phyloP scores from a whole-genome alignment of 306 rosid species.

The Cajanus cajan region DNA sequence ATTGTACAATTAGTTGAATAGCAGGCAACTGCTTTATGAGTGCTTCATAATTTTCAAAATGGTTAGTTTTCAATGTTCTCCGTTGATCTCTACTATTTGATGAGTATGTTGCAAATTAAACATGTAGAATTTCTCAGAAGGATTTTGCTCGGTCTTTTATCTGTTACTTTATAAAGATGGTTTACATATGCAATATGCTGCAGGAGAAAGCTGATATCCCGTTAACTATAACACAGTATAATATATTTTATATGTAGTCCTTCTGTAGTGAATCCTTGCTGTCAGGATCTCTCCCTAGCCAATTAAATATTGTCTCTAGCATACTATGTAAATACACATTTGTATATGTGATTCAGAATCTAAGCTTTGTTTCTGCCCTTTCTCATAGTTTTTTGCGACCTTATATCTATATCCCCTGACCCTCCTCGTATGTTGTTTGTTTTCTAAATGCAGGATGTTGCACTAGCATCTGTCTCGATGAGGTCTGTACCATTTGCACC shows the following conservation, averaged over 20 bases:
- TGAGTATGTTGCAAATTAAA: not conserved
- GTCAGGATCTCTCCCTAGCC: not conserved
- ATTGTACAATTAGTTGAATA: not conserved
- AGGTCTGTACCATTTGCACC: conserved; percentile 89
- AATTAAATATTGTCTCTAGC: not conserved
- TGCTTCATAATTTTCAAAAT: not conserved
- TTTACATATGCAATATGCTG: not conserved
- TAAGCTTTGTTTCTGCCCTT: not conserved
- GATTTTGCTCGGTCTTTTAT: not conserved
- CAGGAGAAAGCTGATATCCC: not conserved
- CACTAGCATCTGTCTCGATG: conserved; percentile 92
- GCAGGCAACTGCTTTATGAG: not conserved
- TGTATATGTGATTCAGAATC: not conserved
- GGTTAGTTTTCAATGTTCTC: not conserved
- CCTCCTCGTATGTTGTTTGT: conserved; percentile 16
- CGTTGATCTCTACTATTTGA: not conserved
- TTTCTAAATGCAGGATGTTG: conserved; percentile 68
- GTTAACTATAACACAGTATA: not conserved
- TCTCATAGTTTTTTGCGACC: not conserved
- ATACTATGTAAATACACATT: not conserved
- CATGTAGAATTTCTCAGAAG: not conserved
- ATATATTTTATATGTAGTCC: not conserved
- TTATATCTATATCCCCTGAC: not conserved
- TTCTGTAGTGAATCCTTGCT: not conserved
- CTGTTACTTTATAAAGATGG: not conserved